Evolutionary conservation across 2,329 filamentous ascomycete genomes (phyloP), one percentile per base, ranked within the genome.

Genomic region (Neonectria sp.): DNA sequence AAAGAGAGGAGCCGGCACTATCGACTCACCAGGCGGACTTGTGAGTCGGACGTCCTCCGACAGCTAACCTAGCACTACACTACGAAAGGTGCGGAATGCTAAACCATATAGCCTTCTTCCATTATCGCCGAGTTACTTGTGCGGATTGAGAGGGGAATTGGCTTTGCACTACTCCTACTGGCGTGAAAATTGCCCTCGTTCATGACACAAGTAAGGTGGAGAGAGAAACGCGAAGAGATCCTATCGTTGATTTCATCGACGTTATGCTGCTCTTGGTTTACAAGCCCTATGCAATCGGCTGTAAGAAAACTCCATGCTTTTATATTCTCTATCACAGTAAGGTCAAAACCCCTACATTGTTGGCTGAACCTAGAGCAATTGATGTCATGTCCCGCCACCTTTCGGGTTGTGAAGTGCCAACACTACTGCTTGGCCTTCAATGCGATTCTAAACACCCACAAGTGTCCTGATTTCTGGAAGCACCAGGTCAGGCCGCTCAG

Each of bases 401-500:
- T 35, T 13, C 33, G 11, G 12, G 33, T 12, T 35, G 2, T 37
- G 9, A 37, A 17, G 2, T 37, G 5, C 31, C 3, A 33, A 33
- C 31, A 3, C 31, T 33, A 33, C 31, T 33, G 29, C 31, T 11
- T 33, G 31, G 9, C 31, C 4, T 46, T 8, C 8, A 12, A 11
- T 25, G 8, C 43, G 11, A 27, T 4, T 29, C n/a, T 43, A 67
- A n/a, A 64, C 6, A 6, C 29, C 48, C 6, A 68, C 12, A 60
- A 63, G 67, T 6, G 33, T 29, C 37, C 60, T 53, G 8, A 70
- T 71, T 29, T 70, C 70, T 0, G 55, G n/a, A 1, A 71, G 55
- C 2, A 71, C 68, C 5, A 70, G 3, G 2, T 51, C 65, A 1
- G 65, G 51, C 46, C 68, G 49, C 35, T 71, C 70, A 31, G 46